A percentile compares a stretch with the other conserved stretches of the same genome.
phyloP scores from a whole-genome alignment of 2,329 filamentous ascomycete species.

The Monascus ruber region DNA sequence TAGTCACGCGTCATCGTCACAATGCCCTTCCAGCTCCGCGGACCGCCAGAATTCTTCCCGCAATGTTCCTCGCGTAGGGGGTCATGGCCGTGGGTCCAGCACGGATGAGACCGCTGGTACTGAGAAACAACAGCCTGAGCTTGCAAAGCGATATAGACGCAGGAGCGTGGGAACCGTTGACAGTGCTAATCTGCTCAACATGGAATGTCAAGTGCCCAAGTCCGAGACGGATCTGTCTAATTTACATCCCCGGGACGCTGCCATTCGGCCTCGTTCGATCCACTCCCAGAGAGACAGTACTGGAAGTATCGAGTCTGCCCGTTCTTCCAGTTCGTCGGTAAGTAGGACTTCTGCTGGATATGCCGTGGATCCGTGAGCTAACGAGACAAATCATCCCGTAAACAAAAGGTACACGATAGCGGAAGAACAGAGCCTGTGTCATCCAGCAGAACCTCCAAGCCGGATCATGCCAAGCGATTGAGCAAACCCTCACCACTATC shows the following conservation, averaged over 20 bases:
- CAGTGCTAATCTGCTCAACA: conserved; percentile 26
- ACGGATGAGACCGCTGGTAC: conserved; percentile 58
- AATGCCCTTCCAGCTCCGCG: conserved; percentile 22
- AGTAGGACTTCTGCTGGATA: conserved; percentile 23
- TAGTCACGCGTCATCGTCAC: conserved; percentile 29
- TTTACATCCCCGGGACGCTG: conserved; percentile 19
- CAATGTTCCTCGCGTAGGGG: conserved; percentile 31
- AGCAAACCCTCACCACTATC: conserved; percentile 63
- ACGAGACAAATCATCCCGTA: too few species aligned
- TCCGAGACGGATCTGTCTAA: conserved; percentile 25
- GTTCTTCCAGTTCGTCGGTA: conserved; percentile 55
- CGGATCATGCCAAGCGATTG: conserved; percentile 55
- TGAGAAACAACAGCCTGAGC: conserved; percentile 46
- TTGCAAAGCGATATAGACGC: conserved; percentile 65
- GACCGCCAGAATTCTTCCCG: conserved; percentile 17
- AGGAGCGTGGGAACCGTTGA: conserved; percentile 67
- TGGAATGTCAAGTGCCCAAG: conserved; percentile 22
- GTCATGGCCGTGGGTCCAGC: conserved; percentile 47
- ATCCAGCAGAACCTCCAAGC: conserved; percentile 36
- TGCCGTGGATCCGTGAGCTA: too few species aligned
- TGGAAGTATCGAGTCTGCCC: conserved; percentile 47
- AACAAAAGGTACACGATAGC: too few species aligned
- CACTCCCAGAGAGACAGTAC: conserved; percentile 47
- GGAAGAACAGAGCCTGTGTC: too few species aligned
- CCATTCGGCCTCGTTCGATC: conserved; percentile 21